These are phyloP conservation scores for Selaginella moellendorffii DNA, from an alignment of 75 land plant genomes.

Conservation along the genomic window DNA sequence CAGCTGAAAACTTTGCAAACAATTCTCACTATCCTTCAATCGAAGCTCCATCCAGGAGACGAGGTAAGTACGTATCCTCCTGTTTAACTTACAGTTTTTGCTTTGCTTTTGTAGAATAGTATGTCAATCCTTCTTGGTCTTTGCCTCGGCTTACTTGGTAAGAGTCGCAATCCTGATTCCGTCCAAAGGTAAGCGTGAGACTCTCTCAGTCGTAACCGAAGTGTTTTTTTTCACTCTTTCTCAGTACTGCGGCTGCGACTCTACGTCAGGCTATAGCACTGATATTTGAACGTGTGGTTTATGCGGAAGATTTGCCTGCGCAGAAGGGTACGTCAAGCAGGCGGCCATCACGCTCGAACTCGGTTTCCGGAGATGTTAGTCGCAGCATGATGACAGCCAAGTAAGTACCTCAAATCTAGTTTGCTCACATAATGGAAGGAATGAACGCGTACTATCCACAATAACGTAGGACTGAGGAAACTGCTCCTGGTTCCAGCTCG, in stretches of 20 bases:
- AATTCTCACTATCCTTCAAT: constrained; percentile 79
- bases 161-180: constrained; percentile 70
- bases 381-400: constrained; percentile 44
- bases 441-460: neutral
- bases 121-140: constrained; percentile 81
- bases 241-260: constrained; percentile 97
- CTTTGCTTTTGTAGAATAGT: constrained; percentile 40
- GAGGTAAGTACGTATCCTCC: constrained; percentile 36
- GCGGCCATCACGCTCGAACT: constrained; percentile 43
- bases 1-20: constrained; percentile 92
- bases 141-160: constrained; percentile 73
- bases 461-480: constrained; percentile 28
- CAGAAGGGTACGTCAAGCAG: constrained; percentile 32
- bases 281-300: constrained; percentile 72
- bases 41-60: constrained; percentile 75
- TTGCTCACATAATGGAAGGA: constrained; percentile 1
- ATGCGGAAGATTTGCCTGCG: constrained; percentile 57
- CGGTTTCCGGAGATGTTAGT: constrained; percentile 68
- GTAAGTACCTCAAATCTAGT: constrained; percentile 29
- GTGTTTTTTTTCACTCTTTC: neutral
- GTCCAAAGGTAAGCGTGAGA: constrained; percentile 61
- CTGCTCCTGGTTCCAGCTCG: constrained; percentile 17
- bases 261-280: constrained; percentile 94
- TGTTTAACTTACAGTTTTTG: neutral
- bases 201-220: constrained; percentile 7